Base-by-base conservation (phyloP, 768 basidiomycete genomes). In the Psilocybe azurescens region DNA sequence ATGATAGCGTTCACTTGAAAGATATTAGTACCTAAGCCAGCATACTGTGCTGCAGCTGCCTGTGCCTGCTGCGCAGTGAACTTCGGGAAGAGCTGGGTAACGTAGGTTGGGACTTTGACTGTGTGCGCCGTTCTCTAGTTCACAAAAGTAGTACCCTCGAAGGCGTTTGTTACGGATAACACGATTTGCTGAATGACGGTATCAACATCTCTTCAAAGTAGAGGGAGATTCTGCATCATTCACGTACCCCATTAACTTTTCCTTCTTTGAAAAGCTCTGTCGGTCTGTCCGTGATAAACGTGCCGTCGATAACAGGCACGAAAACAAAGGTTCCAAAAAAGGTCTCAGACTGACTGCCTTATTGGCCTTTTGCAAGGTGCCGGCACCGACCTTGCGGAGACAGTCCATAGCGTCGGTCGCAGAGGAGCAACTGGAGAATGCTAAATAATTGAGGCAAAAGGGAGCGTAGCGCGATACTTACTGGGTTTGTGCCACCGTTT, bases 251-350 rank as follows among this genome's bases (percentile, higher is more conserved):
- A n/a, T 58, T 58, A 11, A 54, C 33, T 24, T 51, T 29, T 55
- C 72, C 73, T 13, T 78, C 73, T 46, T 71, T 71, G 5, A 66
- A 58, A 14, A 85, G 53, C 56, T 74, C 62, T 0, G 73, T 80
- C 3, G 83, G 81, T 11, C 79, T 73, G 52, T 79, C 78, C 1
- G 73, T 70, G 33, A 84, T 83, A 60, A 83, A 79, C 1, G 67
- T 74, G 2, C 81, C 83, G 62, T 84, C 83, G 3, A 85, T 73
- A n/a, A 85, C 81, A 0, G 83, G 82, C 14, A 75, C 73, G 46
- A 80, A 81, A 16, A 72, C 66, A 39, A 72, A 80, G 3, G 77
- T 79, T 0, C 79, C 80, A 56, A 65, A 81, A 67, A 83, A 79
- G 65, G 76, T 28, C 69, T 69, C 1, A 1, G 7, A 4, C 69